A percentile compares a stretch with the other conserved stretches of the same genome.
phyloP scores from a whole-genome alignment of 202 grass and related monocot species.

The Zizania palustris region DNA sequence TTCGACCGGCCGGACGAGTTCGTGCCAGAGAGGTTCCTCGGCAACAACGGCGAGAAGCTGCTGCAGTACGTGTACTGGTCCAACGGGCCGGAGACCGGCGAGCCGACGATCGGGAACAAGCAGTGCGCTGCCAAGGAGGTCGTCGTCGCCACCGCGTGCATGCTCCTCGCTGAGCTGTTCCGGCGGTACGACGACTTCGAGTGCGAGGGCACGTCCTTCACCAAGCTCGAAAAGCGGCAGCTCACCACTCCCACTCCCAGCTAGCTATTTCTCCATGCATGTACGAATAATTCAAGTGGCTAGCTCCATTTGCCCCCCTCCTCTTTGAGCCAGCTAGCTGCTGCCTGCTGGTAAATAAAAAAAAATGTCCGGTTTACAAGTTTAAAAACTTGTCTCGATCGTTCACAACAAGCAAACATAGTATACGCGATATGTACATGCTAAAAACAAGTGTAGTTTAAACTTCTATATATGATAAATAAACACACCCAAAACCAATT shows the following conservation, averaged over 20 bases:
- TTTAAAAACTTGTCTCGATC: too few species aligned
- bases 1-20: constrained; percentile 75
- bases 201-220: constrained; percentile 42
- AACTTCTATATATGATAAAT: too few species aligned
- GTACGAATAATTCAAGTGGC: background rate
- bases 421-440: too few species aligned
- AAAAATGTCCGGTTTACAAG: background rate
- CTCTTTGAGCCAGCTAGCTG: background rate
- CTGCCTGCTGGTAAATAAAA: background rate
- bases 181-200: constrained; percentile 76
- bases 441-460: too few species aligned
- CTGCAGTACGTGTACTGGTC: constrained; percentile 85
- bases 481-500: too few species aligned
- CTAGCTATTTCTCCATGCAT: background rate
- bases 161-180: constrained; percentile 84
- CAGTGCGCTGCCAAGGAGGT: constrained; percentile 92
- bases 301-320: background rate
- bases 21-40: constrained; percentile 63
- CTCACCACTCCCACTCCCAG: background rate
- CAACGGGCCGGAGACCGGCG: constrained; percentile 69
- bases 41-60: constrained; percentile 47
- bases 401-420: too few species aligned
- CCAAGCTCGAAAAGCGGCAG: constrained; percentile 53
- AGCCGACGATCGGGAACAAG: constrained; percentile 62
- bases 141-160: constrained; percentile 79